Percentiles rank a stretch among this genome's conserved stretches.
phyloP scores from a whole-genome alignment of 2,329 filamentous ascomycete species.

The Boeremia lycopersici region DNA sequence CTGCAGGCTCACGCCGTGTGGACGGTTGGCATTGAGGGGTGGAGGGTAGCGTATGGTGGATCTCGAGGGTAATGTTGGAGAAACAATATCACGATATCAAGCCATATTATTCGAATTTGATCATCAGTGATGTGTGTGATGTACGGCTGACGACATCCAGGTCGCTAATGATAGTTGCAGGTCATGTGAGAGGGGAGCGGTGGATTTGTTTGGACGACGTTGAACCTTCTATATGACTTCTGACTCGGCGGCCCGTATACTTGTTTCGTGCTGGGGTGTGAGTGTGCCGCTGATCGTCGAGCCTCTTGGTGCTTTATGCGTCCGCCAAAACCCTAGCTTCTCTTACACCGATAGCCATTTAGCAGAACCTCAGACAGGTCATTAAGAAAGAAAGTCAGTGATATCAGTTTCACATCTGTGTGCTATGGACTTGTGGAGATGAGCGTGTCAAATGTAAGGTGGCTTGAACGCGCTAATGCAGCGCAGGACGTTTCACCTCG shows the following conservation, averaged over 20 bases:
- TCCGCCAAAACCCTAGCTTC: too few species aligned
- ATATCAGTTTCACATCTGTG: background rate
- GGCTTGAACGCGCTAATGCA: slow-evolving; percentile 11
- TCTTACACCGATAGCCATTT: background rate
- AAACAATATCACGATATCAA: slow-evolving; percentile 31
- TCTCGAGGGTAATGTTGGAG: slow-evolving; percentile 23
- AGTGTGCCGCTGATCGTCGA: background rate
- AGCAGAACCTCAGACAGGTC: background rate
- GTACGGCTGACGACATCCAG: background rate
- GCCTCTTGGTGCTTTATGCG: background rate
- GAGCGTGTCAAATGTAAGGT: background rate
- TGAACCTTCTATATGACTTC: background rate
- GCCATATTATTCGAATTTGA: slow-evolving; percentile 12
- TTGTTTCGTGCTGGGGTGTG: background rate
- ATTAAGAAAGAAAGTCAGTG: background rate
- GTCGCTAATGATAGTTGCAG: slow-evolving; percentile 10
- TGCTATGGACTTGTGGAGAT: background rate
- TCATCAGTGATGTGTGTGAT: slow-evolving; percentile 7
- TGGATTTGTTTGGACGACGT: background rate
- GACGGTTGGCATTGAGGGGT: background rate
- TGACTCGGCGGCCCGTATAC: background rate
- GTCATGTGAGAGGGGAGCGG: slow-evolving; percentile 9
- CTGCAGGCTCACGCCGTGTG: background rate
- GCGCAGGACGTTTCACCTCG: slow-evolving; percentile 13
- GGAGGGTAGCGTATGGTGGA: slow-evolving; percentile 17